Base-by-base conservation (phyloP, 2,329 filamentous ascomycete genomes). In the Boeremia lycopersici region DNA sequence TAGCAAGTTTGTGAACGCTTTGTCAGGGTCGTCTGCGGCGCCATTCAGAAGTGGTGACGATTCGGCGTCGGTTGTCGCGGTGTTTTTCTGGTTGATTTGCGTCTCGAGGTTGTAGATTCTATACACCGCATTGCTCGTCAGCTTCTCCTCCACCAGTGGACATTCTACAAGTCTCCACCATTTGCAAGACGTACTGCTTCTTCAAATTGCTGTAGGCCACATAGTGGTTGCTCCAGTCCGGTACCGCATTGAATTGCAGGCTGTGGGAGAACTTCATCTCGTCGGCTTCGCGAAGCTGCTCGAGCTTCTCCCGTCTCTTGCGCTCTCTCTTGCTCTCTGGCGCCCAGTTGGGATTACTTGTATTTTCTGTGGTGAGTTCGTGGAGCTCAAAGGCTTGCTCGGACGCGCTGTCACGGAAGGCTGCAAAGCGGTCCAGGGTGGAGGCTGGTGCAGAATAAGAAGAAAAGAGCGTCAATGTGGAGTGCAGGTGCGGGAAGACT, bases 181-280 rank as follows among this genome's bases (percentile, higher is more conserved):
- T 26, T 34, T 26, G 25, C 19, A 34, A 31, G 48, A 82, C 89
- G 71, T 76, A 96, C 91, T 97, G 84, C 82, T 99, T 99, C 83
- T 99, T 99, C 67, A 99, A 84, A 72, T 97, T 98, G 79, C 93
- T 97, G 78, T 99, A 99, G 57, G 93, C 90, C 72, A 99, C 96
- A 77, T 99, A 99, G 77, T 98, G 87, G 69, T 88, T 93, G 81
- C 91, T 97, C 95, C 95, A 99, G 78, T 99, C 95, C n/a, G 95
- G 95, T 67, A 99, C 95, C 61, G 95, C 93, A 81, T 99, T 99
- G 80, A 99, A 99, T 82, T 99, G 95, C 68, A 99, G 89, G 78
- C 93, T 98, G 76, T 99, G 95, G 15, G 93, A 98, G 83, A 99
- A 99, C 88, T 98, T 98, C 95, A 99, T 99, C 73, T 91, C 90